phyloP scores from a whole-genome alignment of 2,329 filamentous ascomycete genomes.

The Colletotrichum australisinense region DNA sequence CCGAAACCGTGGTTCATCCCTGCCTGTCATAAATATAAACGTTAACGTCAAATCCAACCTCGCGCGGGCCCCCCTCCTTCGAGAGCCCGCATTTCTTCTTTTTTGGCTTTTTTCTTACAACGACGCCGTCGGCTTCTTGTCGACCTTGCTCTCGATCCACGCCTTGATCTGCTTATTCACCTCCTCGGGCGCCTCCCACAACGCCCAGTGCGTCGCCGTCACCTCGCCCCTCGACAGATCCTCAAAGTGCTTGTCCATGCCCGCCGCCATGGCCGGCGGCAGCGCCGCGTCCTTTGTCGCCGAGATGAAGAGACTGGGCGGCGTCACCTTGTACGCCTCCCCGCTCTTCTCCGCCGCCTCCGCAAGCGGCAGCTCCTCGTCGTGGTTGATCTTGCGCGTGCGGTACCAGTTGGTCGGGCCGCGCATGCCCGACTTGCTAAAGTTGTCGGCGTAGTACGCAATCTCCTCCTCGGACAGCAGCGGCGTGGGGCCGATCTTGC shows the following conservation, averaged over 20 bases:
- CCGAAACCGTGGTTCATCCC: neutral
- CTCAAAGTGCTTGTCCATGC: slow-evolving; percentile 77
- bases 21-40: neutral
- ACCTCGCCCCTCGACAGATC: slow-evolving; percentile 75
- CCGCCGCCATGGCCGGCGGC: slow-evolving; percentile 74
- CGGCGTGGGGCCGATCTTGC: slow-evolving; percentile 64
- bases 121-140: slow-evolving; percentile 24
- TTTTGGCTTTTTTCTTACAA: slow-evolving; percentile 9
- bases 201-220: slow-evolving; percentile 81
- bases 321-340: slow-evolving; percentile 56
- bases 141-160: slow-evolving; percentile 67
- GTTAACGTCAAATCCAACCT: neutral
- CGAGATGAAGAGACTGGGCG: slow-evolving; percentile 80
- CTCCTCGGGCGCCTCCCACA: slow-evolving; percentile 77
- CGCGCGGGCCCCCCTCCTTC: neutral
- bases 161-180: slow-evolving; percentile 76
- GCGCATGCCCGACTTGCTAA: slow-evolving; percentile 76
- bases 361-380: slow-evolving; percentile 76
- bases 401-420: slow-evolving; percentile 94
- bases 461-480: slow-evolving; percentile 77
- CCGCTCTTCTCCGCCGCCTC: slow-evolving; percentile 56
- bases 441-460: slow-evolving; percentile 81
- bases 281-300: slow-evolving; percentile 79
- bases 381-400: slow-evolving; percentile 75
- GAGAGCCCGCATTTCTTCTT: neutral